Conservation (phyloP, 306 rosid genomes). For the Cucumis hystrix region DNA sequence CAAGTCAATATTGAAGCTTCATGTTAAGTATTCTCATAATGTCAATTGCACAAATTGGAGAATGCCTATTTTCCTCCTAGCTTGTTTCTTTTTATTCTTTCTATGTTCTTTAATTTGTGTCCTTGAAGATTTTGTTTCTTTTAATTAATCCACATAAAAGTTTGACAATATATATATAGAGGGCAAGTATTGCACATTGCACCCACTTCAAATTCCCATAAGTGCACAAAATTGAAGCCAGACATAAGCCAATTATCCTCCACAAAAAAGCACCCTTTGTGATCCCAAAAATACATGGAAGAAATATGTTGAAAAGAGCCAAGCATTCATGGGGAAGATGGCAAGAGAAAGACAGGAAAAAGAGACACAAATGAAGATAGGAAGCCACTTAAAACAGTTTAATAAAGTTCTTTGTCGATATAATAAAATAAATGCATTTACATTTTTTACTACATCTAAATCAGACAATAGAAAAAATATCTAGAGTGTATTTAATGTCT, state of each 20-base stretch:
- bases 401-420: background rate
- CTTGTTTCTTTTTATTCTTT: background rate
- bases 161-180: background rate
- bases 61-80: background rate
- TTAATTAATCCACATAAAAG: background rate
- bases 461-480: background rate
- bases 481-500: background rate
- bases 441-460: background rate
- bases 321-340: background rate
- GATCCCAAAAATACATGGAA: background rate
- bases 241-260: background rate
- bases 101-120: background rate
- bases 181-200: background rate
- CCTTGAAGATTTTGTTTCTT: background rate
- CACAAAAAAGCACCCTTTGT: background rate
- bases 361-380: background rate
- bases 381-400: background rate
- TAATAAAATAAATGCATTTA: background rate
- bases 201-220: background rate
- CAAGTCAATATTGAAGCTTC: background rate
- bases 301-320: background rate
- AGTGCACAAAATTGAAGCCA: background rate
- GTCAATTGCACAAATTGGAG: background rate
- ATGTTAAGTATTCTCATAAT: background rate
- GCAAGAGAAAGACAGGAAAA: background rate